These are phyloP conservation scores for Pinus taeda DNA, from an alignment of 75 land plant species.

Conservation along the genomic window DNA sequence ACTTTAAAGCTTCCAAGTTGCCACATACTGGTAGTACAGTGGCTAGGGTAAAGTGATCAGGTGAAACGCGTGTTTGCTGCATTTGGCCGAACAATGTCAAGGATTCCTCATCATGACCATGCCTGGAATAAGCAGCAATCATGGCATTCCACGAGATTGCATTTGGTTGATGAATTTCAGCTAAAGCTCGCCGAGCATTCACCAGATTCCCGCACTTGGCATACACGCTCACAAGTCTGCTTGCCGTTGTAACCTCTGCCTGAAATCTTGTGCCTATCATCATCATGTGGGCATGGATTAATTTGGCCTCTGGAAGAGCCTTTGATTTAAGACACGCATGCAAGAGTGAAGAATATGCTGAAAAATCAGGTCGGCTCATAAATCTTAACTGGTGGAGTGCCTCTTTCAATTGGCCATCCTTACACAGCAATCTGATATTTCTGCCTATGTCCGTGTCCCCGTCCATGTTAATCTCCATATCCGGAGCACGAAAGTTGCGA, in stretches of 20 bases:
- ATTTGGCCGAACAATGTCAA: constrained; percentile 37
- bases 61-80: constrained; percentile 19
- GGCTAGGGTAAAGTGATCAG: constrained; percentile 52
- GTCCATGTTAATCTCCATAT: too few species aligned
- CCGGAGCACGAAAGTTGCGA: too few species aligned
- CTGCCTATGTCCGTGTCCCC: too few species aligned
- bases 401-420: too few species aligned
- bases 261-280: not conserved
- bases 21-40: constrained; percentile 56
- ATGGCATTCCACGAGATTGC: constrained; percentile 66
- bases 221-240: constrained; percentile 49
- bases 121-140: constrained; percentile 48
- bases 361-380: too few species aligned
- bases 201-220: constrained; percentile 47
- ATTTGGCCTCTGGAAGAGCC: not conserved
- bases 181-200: constrained; percentile 37
- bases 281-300: constrained; percentile 1
- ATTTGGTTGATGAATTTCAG: constrained; percentile 34
- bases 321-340: too few species aligned
- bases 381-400: too few species aligned
- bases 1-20: constrained; percentile 27
- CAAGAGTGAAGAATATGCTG: too few species aligned
- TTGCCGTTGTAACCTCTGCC: constrained; percentile 27
- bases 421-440: too few species aligned
- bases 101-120: constrained; percentile 37